Evolutionary conservation across 768 basidiomycete genomes (phyloP), one percentile per base, ranked within the genome.

Genomic region (Daedaleopsis sinensis): DNA sequence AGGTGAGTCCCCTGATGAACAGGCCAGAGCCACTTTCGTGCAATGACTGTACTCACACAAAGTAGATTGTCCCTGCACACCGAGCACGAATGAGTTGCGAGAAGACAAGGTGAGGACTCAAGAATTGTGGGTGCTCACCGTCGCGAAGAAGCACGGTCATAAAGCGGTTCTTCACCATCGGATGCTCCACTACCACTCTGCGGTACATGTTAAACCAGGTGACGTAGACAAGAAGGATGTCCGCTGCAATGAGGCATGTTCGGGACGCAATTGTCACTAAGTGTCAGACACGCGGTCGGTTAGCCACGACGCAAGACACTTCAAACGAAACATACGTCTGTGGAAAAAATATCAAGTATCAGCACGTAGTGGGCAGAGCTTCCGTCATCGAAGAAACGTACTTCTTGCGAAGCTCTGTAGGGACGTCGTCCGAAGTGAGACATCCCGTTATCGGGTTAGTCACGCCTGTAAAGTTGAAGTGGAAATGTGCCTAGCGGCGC

Each of bases 191-290:
- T 5, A 5, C 37, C 52, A 18, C 9, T 11, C 21, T 10, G 37
- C 36, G 52, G 7, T 38, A 35, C 52, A 53, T 53, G 52, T 53
- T 49, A 21, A 49, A 49, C 47, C 47, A 49, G 47, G 47, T 49
- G 18, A 53, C 21, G 52, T 53, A 53, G 37, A 53, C 15, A n/a
- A 53, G 36, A 18, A 53, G 32, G 37, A 42, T 13, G 37, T 53
- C 52, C 52, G 52, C 52, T 36, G 38, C 13, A 19, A 53, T 53
- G 18, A 53, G 52, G 21, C 52, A 53, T 12, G 52, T 11, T 8
- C 52, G 52, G 11, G 21, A 23, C 15, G 52, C 52, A n/a, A 52
- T 37, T 16, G 51, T 52, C 15, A 52, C 51, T 52, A 32, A 7
- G 7, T 32, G 7, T 18, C 37, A 46, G 42, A 42, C 55, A 43